Percentiles rank a stretch among this genome's conserved stretches.
phyloP scores from a whole-genome alignment of 768 basidiomycete genomes.

The Leccinum olivaceopallidum region DNA sequence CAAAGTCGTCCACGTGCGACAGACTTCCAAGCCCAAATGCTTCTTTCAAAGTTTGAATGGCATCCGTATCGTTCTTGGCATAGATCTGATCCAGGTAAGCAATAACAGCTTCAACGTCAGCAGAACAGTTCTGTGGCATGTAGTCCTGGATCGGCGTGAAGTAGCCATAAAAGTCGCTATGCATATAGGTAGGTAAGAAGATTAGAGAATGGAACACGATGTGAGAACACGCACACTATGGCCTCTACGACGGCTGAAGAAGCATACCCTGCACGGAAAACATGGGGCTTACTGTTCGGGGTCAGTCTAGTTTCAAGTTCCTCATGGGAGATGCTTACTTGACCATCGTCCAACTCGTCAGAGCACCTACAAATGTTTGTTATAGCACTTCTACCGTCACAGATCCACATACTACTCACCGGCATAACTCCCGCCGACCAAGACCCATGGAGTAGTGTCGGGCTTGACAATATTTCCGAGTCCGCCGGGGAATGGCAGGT shows the following conservation, averaged over 20 bases:
- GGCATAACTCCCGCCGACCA: slow-evolving; percentile 46
- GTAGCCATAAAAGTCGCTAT: not conserved
- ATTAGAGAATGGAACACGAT: not conserved
- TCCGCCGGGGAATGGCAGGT: slow-evolving; percentile 64
- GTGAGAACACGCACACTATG: slow-evolving; percentile 36
- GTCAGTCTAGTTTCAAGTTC: not conserved
- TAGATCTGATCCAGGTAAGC: not conserved
- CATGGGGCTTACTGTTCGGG: slow-evolving; percentile 35
- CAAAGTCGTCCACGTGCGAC: not conserved
- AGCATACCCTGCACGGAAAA: slow-evolving; percentile 46
- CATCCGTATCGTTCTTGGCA: slow-evolving; percentile 31
- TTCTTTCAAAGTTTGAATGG: not conserved
- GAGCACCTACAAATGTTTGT: slow-evolving; percentile 29
- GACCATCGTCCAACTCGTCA: slow-evolving; percentile 68
- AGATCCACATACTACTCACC: slow-evolving; percentile 14
- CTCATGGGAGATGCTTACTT: slow-evolving; percentile 42
- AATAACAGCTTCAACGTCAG: not conserved
- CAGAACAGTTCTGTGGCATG: not conserved
- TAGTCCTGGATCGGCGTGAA: not conserved
- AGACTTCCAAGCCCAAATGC: not conserved
- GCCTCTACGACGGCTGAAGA: slow-evolving; percentile 49
- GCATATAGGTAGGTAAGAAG: not conserved
- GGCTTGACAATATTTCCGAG: slow-evolving; percentile 56
- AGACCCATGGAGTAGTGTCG: slow-evolving; percentile 44
- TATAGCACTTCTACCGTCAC: not conserved